A percentile compares a stretch with the other conserved stretches of the same genome.
Evolutionary conservation across 1,139 yeast genomes (phyloP).

Genomic region (Pichia sp.): DNA sequence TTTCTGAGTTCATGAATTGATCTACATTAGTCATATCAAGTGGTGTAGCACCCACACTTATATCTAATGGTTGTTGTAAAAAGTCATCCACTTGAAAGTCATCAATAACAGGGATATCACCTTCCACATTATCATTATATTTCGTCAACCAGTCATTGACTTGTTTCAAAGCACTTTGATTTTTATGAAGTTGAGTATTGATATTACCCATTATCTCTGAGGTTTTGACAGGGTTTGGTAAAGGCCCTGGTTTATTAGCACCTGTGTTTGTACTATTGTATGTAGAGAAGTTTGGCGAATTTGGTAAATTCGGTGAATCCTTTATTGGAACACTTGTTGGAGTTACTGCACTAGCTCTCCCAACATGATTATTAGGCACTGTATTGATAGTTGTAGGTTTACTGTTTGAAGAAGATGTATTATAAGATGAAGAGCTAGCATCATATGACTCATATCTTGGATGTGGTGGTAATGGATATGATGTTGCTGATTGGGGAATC

Average conservation of each 20-base stretch:
- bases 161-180: conserved; percentile 50
- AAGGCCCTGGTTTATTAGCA: neutral
- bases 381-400: neutral
- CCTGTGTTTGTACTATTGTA: too few relatives aligned
- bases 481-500: neutral
- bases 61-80: conserved; percentile 26
- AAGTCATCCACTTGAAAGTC: conserved; percentile 30
- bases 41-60: conserved; percentile 12
- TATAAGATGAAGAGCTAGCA: neutral
- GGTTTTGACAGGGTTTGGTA: conserved; percentile 8
- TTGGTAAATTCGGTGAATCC: neutral
- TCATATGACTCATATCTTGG: neutral
- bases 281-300: too few relatives aligned
- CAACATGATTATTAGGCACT: neutral
- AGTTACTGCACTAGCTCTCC: neutral
- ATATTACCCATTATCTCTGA: conserved; percentile 23
- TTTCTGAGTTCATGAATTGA: conserved; percentile 8
- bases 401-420: neutral
- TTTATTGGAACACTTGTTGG: neutral
- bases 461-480: neutral
- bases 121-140: conserved; percentile 20
- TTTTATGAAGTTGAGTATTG: conserved; percentile 35
- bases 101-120: conserved; percentile 18
- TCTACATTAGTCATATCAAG: conserved; percentile 13
- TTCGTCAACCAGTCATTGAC: conserved; percentile 54